Conservation (phyloP, 2,329 filamentous ascomycete species). For the Xylaria sp. region DNA sequence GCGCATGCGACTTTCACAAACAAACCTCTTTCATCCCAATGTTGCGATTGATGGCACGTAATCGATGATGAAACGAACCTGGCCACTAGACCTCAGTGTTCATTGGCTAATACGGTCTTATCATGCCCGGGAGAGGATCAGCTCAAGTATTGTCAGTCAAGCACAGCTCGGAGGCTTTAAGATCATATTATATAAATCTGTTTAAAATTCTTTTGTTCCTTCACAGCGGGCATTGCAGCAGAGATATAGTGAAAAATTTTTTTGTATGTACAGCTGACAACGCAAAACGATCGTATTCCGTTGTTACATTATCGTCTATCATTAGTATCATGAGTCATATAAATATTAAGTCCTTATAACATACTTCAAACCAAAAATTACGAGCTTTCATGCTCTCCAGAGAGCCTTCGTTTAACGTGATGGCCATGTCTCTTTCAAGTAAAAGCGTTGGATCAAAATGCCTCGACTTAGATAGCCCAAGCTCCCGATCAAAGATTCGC, state of each 20-base stretch:
- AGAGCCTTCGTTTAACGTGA: conserved; percentile 3
- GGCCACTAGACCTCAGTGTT: too few species aligned
- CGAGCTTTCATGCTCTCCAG: conserved; percentile 10
- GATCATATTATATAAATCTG: too few species aligned
- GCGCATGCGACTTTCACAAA: background rate
- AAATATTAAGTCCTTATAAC: conserved; percentile 1
- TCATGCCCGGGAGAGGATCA: too few species aligned
- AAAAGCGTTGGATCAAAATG: background rate
- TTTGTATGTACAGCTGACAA: conserved; percentile 27
- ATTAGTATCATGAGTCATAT: conserved; percentile 41
- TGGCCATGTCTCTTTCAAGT: background rate
- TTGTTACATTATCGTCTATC: conserved; percentile 42
- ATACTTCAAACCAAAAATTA: conserved; percentile 1
- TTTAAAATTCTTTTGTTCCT: too few species aligned
- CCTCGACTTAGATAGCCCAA: background rate
- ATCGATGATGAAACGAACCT: too few species aligned
- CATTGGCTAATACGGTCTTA: too few species aligned
- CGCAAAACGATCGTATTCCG: conserved; percentile 38
- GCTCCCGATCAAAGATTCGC: background rate
- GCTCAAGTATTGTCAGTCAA: too few species aligned
- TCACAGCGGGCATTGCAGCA: background rate
- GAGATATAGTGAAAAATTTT: background rate
- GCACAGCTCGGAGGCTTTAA: too few species aligned
- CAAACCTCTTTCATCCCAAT: background rate
- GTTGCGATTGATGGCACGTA: too few species aligned